phyloP scores from a whole-genome alignment of 2,329 filamentous ascomycete species.

The Leptographium wingfieldii region DNA sequence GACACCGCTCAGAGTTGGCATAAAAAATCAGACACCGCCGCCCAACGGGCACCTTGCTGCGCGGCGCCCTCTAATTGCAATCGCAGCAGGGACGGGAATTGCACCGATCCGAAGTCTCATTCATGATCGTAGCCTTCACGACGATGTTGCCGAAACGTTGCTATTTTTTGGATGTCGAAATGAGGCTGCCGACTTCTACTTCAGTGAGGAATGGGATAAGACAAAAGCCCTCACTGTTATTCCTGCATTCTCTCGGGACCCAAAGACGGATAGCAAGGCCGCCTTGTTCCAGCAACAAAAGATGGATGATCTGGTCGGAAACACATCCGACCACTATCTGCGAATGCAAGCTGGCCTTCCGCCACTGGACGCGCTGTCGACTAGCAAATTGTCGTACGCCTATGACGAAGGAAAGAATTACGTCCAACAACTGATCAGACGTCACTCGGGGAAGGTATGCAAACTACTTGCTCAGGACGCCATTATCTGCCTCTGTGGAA shows the following conservation, averaged over 20 bases:
- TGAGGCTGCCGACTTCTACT: conserved; percentile 65
- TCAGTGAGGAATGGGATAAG: conserved; percentile 57
- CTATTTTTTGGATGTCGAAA: conserved; percentile 84
- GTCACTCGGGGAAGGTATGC: conserved; percentile 25
- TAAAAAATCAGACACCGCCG: conserved; percentile 34
- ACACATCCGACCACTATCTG: background rate
- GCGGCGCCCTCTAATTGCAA: conserved; percentile 53
- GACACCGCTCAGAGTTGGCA: conserved; percentile 48
- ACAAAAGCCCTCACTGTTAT: conserved; percentile 20
- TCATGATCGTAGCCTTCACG: conserved; percentile 48
- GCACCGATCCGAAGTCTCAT: conserved; percentile 73
- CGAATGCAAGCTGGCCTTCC: background rate
- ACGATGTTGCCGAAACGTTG: conserved; percentile 24
- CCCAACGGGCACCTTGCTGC: conserved; percentile 27
- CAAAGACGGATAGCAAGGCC: conserved; percentile 8
- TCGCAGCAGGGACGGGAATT: conserved; percentile 77
- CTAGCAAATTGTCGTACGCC: background rate
- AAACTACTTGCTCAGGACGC: conserved; percentile 25
- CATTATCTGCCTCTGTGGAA: conserved; percentile 42
- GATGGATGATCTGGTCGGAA: background rate
- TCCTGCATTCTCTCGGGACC: conserved; percentile 37
- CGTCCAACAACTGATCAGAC: conserved; percentile 40
- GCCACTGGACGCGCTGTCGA: background rate
- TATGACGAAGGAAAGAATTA: conserved; percentile 33
- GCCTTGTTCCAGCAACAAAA: background rate